These are phyloP conservation scores for Aechmea fasciata DNA, from an alignment of 176 grass and related monocot genomes.

Conservation along the genomic window DNA sequence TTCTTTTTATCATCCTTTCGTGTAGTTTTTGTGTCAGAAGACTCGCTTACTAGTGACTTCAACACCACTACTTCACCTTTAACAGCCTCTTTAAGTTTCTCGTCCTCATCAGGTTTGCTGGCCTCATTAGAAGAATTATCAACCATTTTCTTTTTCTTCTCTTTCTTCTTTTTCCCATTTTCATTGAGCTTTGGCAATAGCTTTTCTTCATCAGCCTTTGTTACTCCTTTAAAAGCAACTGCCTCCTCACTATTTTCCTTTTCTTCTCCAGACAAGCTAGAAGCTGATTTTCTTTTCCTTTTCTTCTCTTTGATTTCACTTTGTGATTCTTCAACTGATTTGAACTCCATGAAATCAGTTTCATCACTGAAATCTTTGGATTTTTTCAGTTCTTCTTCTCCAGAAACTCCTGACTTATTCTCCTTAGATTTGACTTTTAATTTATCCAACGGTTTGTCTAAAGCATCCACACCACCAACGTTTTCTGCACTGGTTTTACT, in stretches of 20 bases:
- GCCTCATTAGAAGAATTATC: constrained; percentile 1
- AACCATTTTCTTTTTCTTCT: constrained; percentile 34
- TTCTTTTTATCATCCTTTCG: constrained; percentile 24
- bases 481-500: neutral
- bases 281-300: constrained; percentile 34
- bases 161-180: constrained; percentile 41
- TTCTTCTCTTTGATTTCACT: constrained; percentile 41
- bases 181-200: constrained; percentile 6
- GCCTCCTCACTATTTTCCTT: neutral
- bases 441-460: neutral
- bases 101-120: neutral
- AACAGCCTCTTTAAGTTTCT: constrained; percentile 16
- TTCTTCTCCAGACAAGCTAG: neutral
- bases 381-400: constrained; percentile 18
- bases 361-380: neutral
- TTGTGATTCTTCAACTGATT: neutral
- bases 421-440: constrained; percentile 3
- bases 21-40: constrained; percentile 11
- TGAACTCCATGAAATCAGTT: neutral
- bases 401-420: constrained; percentile 4
- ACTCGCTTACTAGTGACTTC: constrained; percentile 10
- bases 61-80: constrained; percentile 28
- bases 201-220: neutral
- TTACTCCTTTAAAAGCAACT: neutral
- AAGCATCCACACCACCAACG: neutral